Conservation (phyloP, 352 stramenopile genomes). For the Phytophthora sojae region DNA sequence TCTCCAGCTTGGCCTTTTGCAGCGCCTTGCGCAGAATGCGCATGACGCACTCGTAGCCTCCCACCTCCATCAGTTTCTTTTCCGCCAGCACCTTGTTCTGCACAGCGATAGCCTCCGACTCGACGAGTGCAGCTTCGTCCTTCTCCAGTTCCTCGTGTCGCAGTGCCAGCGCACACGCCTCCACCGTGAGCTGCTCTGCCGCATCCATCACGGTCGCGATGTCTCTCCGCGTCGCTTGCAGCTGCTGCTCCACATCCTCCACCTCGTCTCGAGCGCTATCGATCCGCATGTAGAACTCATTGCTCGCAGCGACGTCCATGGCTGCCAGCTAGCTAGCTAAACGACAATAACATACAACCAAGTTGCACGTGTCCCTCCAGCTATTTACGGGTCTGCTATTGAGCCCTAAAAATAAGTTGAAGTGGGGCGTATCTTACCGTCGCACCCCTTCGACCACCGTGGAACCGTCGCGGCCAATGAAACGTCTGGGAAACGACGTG, state of each 20-base stretch:
- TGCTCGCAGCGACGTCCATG: conserved; percentile 44
- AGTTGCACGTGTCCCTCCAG: not conserved
- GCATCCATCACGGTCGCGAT: conserved; percentile 48
- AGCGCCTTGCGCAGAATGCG: conserved; percentile 62
- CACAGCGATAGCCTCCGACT: conserved; percentile 57
- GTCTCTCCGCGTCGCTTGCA: conserved; percentile 46
- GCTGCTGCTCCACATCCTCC: conserved; percentile 36
- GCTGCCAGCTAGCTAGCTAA: not conserved
- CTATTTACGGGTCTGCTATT: not conserved
- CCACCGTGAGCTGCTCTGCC: conserved; percentile 62
- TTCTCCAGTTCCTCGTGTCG: conserved; percentile 69
- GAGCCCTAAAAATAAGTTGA: conserved; percentile 3
- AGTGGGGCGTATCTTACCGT: conserved; percentile 23
- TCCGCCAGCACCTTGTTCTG: conserved; percentile 63
- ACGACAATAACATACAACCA: conserved; percentile 2
- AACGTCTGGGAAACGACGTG: conserved; percentile 28
- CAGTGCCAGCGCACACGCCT: conserved; percentile 53
- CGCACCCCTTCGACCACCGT: conserved; percentile 25
- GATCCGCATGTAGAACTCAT: conserved; percentile 52
- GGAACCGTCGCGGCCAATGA: conserved; percentile 24
- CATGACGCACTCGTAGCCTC: conserved; percentile 66
- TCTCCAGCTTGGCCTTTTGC: conserved; percentile 57
- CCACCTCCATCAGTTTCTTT: conserved; percentile 70
- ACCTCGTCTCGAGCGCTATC: conserved; percentile 49
- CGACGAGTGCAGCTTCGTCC: conserved; percentile 59